Evolutionary conservation across 2,329 filamentous ascomycete species (phyloP).

Genomic region (Didymella segeticola): DNA sequence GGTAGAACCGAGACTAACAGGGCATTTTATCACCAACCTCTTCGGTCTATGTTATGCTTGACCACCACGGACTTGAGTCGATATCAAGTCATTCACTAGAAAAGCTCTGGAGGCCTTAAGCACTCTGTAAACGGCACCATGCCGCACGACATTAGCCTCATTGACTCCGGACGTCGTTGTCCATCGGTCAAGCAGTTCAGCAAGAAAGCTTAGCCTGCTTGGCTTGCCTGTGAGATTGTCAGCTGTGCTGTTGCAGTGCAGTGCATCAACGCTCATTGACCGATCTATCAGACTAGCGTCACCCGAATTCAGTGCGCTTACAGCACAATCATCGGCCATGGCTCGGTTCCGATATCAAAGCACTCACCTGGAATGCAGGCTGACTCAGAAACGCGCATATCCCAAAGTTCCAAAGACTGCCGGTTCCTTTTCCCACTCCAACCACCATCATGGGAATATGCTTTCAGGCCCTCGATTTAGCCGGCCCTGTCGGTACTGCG

Average conservation of each 20-base stretch:
- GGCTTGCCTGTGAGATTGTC: not conserved
- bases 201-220: not conserved
- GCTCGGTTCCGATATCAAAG: not conserved
- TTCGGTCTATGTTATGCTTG: not conserved
- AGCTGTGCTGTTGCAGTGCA: too few species aligned
- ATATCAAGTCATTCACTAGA: not conserved
- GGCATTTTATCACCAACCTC: not conserved
- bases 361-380: not conserved
- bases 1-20: not conserved
- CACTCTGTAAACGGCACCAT: not conserved
- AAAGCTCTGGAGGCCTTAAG: too few species aligned
- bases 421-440: too few species aligned
- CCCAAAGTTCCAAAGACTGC: not conserved
- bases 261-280: too few species aligned
- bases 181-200: not conserved
- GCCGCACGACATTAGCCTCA: not conserved
- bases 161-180: not conserved
- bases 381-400: not conserved
- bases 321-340: not conserved
- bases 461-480: too few species aligned
- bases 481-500: too few species aligned
- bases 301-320: not conserved
- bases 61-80: not conserved
- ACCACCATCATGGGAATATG: too few species aligned
- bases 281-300: too few species aligned